Base-by-base conservation (phyloP, 371 early-diverging fungal species). In the Mucor plumbeus region DNA sequence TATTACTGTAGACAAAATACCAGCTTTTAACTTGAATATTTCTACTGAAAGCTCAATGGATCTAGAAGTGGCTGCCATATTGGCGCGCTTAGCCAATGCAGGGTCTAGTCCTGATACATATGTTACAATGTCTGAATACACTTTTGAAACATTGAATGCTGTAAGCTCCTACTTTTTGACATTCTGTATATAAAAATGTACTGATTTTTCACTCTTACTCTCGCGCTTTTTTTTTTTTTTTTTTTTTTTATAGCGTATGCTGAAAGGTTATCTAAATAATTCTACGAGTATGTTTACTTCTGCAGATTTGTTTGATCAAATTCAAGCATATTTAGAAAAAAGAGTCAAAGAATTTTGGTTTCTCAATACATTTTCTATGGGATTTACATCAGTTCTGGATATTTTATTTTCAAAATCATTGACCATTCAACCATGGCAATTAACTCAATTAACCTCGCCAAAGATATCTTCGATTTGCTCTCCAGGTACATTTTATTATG, bases 81-180 rank as follows among this genome's bases (percentile, higher is more conserved):
- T 71, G 14, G 19, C 19, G 10, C 40, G 53, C 1, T 54, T 77
- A 9, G 26, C 48, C 11, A 36, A 53, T 0, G 10, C 60, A 35
- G 40, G 41, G 3, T 73, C 73, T 34, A 34, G 26, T 17, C 67
- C 71, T 33, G 74, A 74, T 26, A 62, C 71, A 14, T 71, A 44
- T 59, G 56, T 77, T 26, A 77, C 77, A 11, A 64, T 77, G 47
- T 77, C 77, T 1, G 71, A 77, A 38, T 59, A 67, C 33, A 63
- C 68, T 4, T 77, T 71, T 56, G 55, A 69, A 17, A 64, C 61
- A 19, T 56, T 77, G 10, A 71, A 70, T 35, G 35, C 55, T 44
- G 77, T 76, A 76, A 60, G 61, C n/a, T 1, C 4, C 14, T 54
- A 31, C 14, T 54, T 33, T 19, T 54, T 26, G 8, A 19, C 4